Evolutionary conservation across 139 green algal species (phyloP), one percentile per base, ranked within the genome.

Genomic region (Micractinium conductrix): DNA sequence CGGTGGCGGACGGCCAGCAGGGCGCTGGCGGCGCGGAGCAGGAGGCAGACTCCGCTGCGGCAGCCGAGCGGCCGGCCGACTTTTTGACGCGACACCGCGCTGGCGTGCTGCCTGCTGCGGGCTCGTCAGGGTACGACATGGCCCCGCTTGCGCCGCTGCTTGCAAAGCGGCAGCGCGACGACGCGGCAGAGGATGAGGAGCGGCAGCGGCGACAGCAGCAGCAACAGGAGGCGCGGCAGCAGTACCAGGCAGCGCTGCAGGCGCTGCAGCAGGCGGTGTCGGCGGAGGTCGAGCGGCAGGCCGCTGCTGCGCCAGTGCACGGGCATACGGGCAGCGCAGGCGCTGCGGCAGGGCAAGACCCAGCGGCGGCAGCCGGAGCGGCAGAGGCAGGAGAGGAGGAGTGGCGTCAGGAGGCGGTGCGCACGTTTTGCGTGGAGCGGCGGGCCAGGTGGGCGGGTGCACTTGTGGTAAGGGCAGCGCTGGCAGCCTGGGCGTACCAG

Each of bases 341-440:
- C n/a, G 8, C 10, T 1, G 33, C 65, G 0, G 58, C 38, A 62
- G 37, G 33, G 26, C 21, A 37, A n/a, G 17, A 24, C 4, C 35
- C 75, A 53, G 75, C 75, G 28, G 74, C 30, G 26, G 74, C 48
- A 22, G 48, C 48, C 8, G 33, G 7, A 2, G 28, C 35, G 33
- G 50, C 74, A 37, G 33, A 4, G 53, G 50, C 73, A 22, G 9
- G 4, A 26, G 79, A 73, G n/a, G 65, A 43, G 62, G 24, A 45
- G 42, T 44, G n/a, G 43, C 63, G 28, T 21, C 33, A 83, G 63
- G 78, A 87, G 68, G 72, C 74, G 4, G 65, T 90, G 33, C 78
- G 71, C 42, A 81, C 91, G 12, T 93, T 93, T 45, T 93, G 89
- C 48, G 38, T 86, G 28, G 90, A 93, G 86, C 26, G 65, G 37